Base-by-base conservation (phyloP, 148 eudicot genomes). In the Suaeda aralocaspica region DNA sequence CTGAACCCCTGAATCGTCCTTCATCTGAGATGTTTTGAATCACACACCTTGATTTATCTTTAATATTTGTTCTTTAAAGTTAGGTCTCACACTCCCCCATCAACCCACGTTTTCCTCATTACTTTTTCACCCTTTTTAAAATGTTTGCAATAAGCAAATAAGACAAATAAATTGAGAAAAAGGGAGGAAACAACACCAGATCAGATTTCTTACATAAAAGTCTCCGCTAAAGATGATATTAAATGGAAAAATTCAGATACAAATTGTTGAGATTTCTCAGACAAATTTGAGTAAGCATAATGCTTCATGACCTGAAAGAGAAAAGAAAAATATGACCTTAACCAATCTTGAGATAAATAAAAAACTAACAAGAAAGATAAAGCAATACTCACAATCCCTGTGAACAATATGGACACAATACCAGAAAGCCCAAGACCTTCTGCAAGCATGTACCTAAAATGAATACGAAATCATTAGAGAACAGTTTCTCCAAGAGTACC, bases 401-500 rank as follows among this genome's bases (percentile, higher is more conserved):
- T 95, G 82, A 95, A 95, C 85, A 95, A 75, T 79, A 95, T 95
- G 28, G 99, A 91, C n/a, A 95, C 97, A 51, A 95, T 95, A 71
- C 99, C 99, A 68, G 99, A 95, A 66, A 95, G 93, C 71, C 99
- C 99, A 78, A 95, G 96, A 52, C 99, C 99, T 84, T 95, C 99
- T 8, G 99, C 91, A 71, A 95, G 88, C 99, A 95, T 95, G 83
- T 95, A 95, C 81, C 99, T 95, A 68, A 19, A 76, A 78, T 49
- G 52, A 29, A 44, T 44, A 64, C 11, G 51, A 51, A 22, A 6
- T 63, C 63, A 55, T 28, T 53, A 30, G 49, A 66, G 56, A 42
- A 63, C 36, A 57, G 53, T 30, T 39, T 45, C 66, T 25, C 48
- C 58, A 9, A 59, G 26, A 67, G 33, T 34, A 33, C 33, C 18